Evolutionary conservation across 116 monocot species (phyloP).

Genomic region (Phalaenopsis hybrid): DNA sequence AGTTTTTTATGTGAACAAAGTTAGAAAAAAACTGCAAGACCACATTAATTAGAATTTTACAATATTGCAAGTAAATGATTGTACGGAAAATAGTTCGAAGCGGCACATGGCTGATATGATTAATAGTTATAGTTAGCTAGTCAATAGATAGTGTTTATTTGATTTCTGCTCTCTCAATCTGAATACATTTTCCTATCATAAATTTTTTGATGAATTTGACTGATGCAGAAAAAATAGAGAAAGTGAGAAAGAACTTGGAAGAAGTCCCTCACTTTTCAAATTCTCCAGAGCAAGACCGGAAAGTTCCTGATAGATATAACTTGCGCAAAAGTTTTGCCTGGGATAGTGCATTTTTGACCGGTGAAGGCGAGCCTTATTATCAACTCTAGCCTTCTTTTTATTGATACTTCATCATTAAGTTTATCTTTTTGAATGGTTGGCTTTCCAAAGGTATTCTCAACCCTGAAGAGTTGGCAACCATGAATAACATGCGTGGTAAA

Average conservation of each 20-base stretch:
- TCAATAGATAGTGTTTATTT: background rate
- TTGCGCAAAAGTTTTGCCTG: conserved; percentile 92
- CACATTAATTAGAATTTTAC: background rate
- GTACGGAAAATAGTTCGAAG: background rate
- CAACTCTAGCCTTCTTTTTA: background rate
- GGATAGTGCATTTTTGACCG: conserved; percentile 88
- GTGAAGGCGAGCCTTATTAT: conserved; percentile 42
- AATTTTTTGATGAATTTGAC: background rate
- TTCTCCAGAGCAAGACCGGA: conserved; percentile 22
- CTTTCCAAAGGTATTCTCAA: conserved; percentile 62
- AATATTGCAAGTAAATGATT: background rate
- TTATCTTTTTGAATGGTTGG: conserved; percentile 5
- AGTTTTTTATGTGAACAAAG: background rate
- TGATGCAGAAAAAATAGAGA: conserved; percentile 3
- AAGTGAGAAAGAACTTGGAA: conserved; percentile 18
- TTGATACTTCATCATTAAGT: background rate
- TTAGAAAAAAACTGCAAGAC: background rate
- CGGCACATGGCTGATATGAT: background rate
- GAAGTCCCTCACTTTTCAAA: conserved; percentile 23
- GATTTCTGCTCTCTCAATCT: background rate
- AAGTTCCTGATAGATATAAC: conserved; percentile 32
- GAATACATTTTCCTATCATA: background rate
- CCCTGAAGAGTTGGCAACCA: conserved; percentile 60
- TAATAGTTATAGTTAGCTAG: background rate
- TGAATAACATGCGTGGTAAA: conserved; percentile 51